These are phyloP conservation scores for Bolboschoenoplectus hybrid DNA, from an alignment of 202 grass and related monocot genomes.

Conservation along the genomic window DNA sequence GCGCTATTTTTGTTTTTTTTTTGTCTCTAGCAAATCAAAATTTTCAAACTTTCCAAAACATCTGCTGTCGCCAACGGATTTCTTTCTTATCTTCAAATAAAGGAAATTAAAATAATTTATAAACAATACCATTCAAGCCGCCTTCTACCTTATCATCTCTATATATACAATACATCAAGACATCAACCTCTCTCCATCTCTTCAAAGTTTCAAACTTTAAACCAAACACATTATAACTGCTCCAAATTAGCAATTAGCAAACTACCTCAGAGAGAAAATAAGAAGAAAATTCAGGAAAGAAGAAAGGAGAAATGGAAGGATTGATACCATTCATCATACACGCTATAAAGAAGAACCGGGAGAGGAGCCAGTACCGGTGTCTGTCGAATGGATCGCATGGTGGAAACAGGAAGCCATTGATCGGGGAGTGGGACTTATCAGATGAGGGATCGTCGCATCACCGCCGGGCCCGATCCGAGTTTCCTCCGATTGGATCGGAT, in stretches of 20 bases:
- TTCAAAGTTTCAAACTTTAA: conserved; percentile 19
- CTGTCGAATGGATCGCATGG: conserved; percentile 50
- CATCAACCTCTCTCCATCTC: background rate
- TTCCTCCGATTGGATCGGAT: conserved; percentile 32
- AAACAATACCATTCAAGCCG: background rate
- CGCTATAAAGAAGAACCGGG: conserved; percentile 61
- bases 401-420: conserved; percentile 47
- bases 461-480: conserved; percentile 43
- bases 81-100: background rate
- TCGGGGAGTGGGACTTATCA: conserved; percentile 47
- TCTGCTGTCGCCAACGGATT: background rate
- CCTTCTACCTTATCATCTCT: background rate
- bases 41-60: conserved; percentile 19
- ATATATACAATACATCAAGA: background rate
- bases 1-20: background rate
- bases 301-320: conserved; percentile 60
- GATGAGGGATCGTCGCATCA: conserved; percentile 27
- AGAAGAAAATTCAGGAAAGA: background rate
- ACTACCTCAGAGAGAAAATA: background rate
- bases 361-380: conserved; percentile 48
- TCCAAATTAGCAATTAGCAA: background rate
- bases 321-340: conserved; percentile 86
- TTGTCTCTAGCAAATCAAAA: conserved; percentile 11
- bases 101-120: background rate
- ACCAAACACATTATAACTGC: background rate